Base-by-base conservation (phyloP, 805 yeast species). In the Sugiyamaella marilandica region DNA sequence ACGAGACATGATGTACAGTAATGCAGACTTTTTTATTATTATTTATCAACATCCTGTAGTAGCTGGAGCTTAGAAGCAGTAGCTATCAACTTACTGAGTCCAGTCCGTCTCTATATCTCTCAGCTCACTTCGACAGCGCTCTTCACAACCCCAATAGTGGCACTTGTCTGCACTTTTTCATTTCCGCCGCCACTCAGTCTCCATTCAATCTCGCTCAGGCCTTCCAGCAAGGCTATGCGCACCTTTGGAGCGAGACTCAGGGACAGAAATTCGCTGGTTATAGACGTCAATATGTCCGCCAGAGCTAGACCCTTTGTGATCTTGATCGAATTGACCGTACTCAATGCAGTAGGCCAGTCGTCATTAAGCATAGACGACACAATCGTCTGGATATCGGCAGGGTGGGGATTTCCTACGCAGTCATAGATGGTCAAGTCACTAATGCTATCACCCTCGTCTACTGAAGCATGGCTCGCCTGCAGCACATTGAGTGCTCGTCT, bases 391-490 rank as follows among this genome's bases (percentile, higher is more conserved):
- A 94, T 77, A 59, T 91, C 96, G 37, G 76, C 78, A 1, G 98
- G 98, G 58, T 86, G 86, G 2, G 99, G 98, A 0, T 95, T 91
- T 1, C 99, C 99, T 32, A 94, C 84, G 66, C 97, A 91, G 57
- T 91, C 96, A 67, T 88, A 94, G 35, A 94, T 83, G 82, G 87
- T 84, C 51, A 81, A 83, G 31, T 78, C 79, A 29, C 84, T 78
- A 39, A 94, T 85, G 47, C 79, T 81, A 33, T 76, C 81, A 2
- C 70, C 70, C 7, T 65, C 75, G 29, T 67, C 66, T 33, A 79
- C 81, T 1, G 96, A 87, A 0, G 97, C 91, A 56, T 85, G 80
- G 68, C 98, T 88, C 0, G 98, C 95, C 70, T 94, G 99, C 53
- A 94, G 70, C 4, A 94, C 97, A 64, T 94, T 94, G 61, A 94